These are phyloP conservation scores for Moesziomyces aphidis DNA, from an alignment of 1,284 basidiomycete species.

Conservation along the genomic window DNA sequence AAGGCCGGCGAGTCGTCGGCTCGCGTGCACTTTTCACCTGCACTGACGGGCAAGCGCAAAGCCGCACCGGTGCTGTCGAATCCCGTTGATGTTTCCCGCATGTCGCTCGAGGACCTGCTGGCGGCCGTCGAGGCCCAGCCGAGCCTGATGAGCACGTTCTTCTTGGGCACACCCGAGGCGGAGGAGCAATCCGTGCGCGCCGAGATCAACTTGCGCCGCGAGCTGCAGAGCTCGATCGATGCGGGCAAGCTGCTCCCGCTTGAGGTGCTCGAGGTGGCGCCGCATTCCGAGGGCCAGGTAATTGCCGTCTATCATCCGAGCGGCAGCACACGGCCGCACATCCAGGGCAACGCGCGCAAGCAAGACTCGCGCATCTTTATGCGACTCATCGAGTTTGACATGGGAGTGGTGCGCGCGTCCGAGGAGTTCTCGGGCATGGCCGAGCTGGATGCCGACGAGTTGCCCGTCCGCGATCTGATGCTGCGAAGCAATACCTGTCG, in stretches of 20 bases:
- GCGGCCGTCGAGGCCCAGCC: constrained; percentile 70
- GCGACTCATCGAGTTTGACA: constrained; percentile 70
- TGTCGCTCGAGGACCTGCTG: constrained; percentile 70
- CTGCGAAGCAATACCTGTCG: constrained; percentile 70
- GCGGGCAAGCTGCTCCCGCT: constrained; percentile 68
- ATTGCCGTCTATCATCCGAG: constrained; percentile 71
- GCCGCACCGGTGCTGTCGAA: constrained; percentile 56
- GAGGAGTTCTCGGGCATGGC: constrained; percentile 61
- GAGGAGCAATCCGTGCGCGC: constrained; percentile 71
- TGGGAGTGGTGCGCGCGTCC: constrained; percentile 47
- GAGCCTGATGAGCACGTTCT: constrained; percentile 65
- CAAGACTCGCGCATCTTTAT: constrained; percentile 71
- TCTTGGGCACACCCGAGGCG: constrained; percentile 69
- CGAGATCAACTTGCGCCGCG: constrained; percentile 69
- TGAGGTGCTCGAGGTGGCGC: constrained; percentile 66
- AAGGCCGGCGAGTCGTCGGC: constrained; percentile 26
- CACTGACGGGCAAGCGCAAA: constrained; percentile 65
- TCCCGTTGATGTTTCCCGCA: constrained; percentile 67
- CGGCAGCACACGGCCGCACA: constrained; percentile 70
- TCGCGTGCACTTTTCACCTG: constrained; percentile 60
- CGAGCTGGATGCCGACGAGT: constrained; percentile 65
- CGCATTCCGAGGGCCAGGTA: constrained; percentile 67
- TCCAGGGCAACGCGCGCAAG: constrained; percentile 69
- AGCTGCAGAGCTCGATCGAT: constrained; percentile 68
- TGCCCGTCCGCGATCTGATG: constrained; percentile 71